Evolutionary conservation across 2,329 filamentous ascomycete genomes (phyloP).

Genomic region (Monosporascus sp.): DNA sequence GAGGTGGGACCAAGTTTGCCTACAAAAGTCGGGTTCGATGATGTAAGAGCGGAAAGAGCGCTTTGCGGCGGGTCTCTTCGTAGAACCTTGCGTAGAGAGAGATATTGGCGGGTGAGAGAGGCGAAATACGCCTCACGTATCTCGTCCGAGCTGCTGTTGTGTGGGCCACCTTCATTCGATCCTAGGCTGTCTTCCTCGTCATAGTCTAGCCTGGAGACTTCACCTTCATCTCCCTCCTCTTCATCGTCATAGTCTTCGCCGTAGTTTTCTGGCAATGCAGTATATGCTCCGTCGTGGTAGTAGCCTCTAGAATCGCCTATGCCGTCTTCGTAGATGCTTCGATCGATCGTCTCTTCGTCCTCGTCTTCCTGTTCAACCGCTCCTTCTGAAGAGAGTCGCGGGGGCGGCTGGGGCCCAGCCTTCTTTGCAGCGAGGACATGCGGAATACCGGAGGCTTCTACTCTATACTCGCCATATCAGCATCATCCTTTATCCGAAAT

Average conservation of each 20-base stretch:
- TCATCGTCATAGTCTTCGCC: conserved; percentile 21
- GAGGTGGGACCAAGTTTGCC: conserved; percentile 47
- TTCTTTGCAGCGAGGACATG: conserved; percentile 62
- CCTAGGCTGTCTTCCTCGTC: conserved; percentile 26
- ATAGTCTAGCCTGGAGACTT: conserved; percentile 11
- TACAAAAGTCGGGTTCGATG: conserved; percentile 50
- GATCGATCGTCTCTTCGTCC: conserved; percentile 29
- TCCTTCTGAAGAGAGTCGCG: conserved; percentile 25
- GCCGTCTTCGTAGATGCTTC: conserved; percentile 42
- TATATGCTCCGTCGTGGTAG: conserved; percentile 76
- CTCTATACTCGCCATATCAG: conserved; percentile 58
- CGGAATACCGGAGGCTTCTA: conserved; percentile 70
- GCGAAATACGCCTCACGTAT: conserved; percentile 64
- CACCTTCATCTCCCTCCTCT: conserved; percentile 16
- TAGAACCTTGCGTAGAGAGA: conserved; percentile 57
- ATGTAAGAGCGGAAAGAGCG: conserved; percentile 47
- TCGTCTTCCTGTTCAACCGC: conserved; percentile 22
- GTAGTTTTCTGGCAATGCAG: conserved; percentile 48
- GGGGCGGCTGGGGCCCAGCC: conserved; percentile 43
- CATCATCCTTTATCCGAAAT: conserved; percentile 18
- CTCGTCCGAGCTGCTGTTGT: conserved; percentile 27
- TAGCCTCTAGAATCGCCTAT: conserved; percentile 55
- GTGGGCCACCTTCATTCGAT: conserved; percentile 18
- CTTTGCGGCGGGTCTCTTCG: conserved; percentile 47
- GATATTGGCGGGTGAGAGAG: conserved; percentile 60